A percentile compares a stretch with the other conserved stretches of the same genome.
phyloP scores from a whole-genome alignment of 1,284 basidiomycete genomes.

The Porogramme epimiltina region DNA sequence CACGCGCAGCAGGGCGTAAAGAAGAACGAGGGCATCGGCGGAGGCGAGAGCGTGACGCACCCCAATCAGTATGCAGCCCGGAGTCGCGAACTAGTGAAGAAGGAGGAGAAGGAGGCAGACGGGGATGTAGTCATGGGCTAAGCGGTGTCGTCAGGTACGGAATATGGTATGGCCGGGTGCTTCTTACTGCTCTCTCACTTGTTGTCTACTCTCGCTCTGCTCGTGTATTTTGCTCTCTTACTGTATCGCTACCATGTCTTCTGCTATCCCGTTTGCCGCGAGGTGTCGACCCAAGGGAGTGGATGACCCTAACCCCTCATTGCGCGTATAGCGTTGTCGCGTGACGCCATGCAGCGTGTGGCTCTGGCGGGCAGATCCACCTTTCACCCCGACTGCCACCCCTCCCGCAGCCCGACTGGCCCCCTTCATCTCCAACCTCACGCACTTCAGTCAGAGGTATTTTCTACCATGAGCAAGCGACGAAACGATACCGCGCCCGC shows the following conservation, averaged over 20 bases:
- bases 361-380: conserved; percentile 13
- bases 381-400: conserved; percentile 1
- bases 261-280: neutral
- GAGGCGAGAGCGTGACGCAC: conserved; percentile 90
- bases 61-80: conserved; percentile 85
- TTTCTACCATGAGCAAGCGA: conserved; percentile 35
- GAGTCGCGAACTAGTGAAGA: conserved; percentile 68
- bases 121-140: conserved; percentile 28
- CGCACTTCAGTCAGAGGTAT: conserved; percentile 4
- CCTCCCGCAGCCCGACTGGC: neutral
- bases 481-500: conserved; percentile 21
- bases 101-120: conserved; percentile 35
- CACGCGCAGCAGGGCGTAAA: conserved; percentile 75
- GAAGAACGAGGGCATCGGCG: conserved; percentile 89
- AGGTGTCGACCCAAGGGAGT: neutral
- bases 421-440: neutral
- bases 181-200: too few relatives aligned
- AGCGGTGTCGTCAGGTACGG: neutral
- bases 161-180: too few relatives aligned
- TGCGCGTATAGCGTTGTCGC: conserved; percentile 15
- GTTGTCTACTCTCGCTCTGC: too few relatives aligned
- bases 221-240: neutral
- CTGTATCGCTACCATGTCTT: neutral
- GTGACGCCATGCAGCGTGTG: conserved; percentile 15
- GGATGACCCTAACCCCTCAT: neutral